Evolutionary conservation across 1,284 basidiomycete species (phyloP).

Genomic region (Cutaneotrichosporon sp.): DNA sequence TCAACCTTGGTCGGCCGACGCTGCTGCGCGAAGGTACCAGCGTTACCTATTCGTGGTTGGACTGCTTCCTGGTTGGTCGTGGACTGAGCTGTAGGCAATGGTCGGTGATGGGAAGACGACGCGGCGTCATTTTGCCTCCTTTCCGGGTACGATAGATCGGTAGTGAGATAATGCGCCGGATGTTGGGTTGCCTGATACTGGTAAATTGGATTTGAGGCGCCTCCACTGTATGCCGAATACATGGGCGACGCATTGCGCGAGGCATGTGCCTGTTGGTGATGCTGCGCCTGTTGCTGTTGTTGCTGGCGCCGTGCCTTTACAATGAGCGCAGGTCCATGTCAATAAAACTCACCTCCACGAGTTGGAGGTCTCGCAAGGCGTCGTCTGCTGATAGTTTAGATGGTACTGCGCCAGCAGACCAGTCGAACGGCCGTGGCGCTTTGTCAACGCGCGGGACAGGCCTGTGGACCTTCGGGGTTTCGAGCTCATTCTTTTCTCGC

Average conservation of each 20-base stretch:
- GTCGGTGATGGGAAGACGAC: not conserved
- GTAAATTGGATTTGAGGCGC: conserved; percentile 11
- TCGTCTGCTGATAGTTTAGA: conserved; percentile 29
- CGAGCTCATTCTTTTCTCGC: conserved; percentile 53
- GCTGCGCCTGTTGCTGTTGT: conserved; percentile 7
- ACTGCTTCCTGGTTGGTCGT: not conserved
- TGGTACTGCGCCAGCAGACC: conserved; percentile 39
- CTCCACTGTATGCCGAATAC: conserved; percentile 12
- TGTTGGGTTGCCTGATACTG: conserved; percentile 15
- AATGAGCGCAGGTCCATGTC: not conserved
- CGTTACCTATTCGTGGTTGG: not conserved
- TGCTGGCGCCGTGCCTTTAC: conserved; percentile 3
- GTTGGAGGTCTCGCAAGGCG: conserved; percentile 32
- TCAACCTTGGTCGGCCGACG: conserved; percentile 1
- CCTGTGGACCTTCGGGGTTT: conserved; percentile 49
- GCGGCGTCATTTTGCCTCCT: not conserved
- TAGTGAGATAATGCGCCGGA: conserved; percentile 9
- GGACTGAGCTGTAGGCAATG: not conserved
- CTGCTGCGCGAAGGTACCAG: not conserved
- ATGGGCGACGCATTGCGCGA: conserved; percentile 35
- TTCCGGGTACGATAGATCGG: conserved; percentile 3
- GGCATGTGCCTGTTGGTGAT: conserved; percentile 11
- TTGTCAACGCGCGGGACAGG: conserved; percentile 32
- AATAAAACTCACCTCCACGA: conserved; percentile 39
- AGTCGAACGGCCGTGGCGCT: conserved; percentile 30